phyloP scores from a whole-genome alignment of 73 alveolate genomes.

The Symbiodinium pilosum region DNA sequence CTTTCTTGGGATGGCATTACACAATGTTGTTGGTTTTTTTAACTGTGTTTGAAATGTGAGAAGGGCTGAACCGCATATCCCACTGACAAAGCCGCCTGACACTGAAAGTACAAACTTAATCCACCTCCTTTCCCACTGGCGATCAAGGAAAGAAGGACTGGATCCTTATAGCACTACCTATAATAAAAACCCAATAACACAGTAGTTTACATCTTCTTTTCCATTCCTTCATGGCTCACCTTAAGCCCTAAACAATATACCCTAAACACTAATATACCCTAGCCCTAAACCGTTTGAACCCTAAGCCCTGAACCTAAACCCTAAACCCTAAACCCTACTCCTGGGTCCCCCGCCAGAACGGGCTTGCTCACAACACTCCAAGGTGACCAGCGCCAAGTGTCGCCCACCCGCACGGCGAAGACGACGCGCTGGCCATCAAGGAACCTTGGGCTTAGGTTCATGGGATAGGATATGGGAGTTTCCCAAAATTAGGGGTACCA shows the following conservation, averaged over 20 bases:
- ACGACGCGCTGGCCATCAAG: conserved; percentile 49
- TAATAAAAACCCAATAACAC: too few relatives aligned
- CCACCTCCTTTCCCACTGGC: too few relatives aligned
- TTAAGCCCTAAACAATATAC: neutral
- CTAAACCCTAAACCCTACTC: too few relatives aligned
- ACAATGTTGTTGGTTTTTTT: too few relatives aligned
- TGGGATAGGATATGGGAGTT: too few relatives aligned
- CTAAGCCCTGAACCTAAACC: neutral
- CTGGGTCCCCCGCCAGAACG: neutral
- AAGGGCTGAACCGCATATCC: neutral
- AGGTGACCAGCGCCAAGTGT: conserved; percentile 49
- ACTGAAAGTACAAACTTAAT: too few relatives aligned
- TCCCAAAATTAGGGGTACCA: too few relatives aligned
- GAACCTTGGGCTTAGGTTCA: too few relatives aligned
- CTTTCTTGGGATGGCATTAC: neutral
- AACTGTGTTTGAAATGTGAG: neutral
- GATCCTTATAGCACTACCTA: too few relatives aligned
- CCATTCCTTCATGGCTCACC: neutral
- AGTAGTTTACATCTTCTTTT: neutral
- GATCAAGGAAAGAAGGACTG: too few relatives aligned
- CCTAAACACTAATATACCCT: neutral
- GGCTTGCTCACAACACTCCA: conserved; percentile 85
- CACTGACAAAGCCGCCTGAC: neutral
- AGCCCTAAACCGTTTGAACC: neutral
- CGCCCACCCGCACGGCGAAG: conserved; percentile 58